Percentiles rank a stretch among this genome's conserved stretches.
These are phyloP conservation scores for Magnolia officinalis DNA, from an alignment of 164 flowering plant species.

Conservation along the genomic window DNA sequence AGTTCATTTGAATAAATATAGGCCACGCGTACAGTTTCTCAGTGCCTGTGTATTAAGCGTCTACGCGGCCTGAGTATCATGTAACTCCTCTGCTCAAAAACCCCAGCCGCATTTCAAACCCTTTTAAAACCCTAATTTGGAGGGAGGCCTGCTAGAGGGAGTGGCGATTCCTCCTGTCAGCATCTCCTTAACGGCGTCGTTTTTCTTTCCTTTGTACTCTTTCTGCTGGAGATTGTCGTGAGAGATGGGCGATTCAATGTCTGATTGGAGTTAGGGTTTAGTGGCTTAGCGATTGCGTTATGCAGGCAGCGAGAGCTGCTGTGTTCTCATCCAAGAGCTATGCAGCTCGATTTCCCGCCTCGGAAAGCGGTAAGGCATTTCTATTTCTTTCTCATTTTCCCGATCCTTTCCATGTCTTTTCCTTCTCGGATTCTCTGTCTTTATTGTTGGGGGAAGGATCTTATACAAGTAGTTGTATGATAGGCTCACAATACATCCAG, in stretches of 20 bases:
- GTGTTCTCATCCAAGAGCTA: conserved; percentile 7
- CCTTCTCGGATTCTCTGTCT: not conserved
- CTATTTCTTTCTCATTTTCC: not conserved
- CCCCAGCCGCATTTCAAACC: not conserved
- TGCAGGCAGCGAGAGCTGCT: conserved; percentile 17
- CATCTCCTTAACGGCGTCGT: not conserved
- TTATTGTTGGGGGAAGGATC: not conserved
- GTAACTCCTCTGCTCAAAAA: not conserved
- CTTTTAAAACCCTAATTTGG: not conserved
- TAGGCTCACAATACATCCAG: not conserved
- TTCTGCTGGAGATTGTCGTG: not conserved
- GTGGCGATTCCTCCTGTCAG: not conserved
- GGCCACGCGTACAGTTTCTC: too few species aligned
- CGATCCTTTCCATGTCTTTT: not conserved
- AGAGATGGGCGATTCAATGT: not conserved
- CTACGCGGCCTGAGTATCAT: too few species aligned
- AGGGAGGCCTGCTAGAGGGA: too few species aligned
- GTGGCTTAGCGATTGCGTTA: conserved; percentile 1
- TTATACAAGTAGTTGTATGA: not conserved
- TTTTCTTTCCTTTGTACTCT: too few species aligned
- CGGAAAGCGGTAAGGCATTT: not conserved
- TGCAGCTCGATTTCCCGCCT: conserved; percentile 7
- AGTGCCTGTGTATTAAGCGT: too few species aligned
- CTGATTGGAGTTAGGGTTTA: not conserved
- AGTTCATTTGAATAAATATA: too few species aligned